These are phyloP conservation scores for Favolaschia claudopus DNA, from an alignment of 768 basidiomycete genomes.

Conservation along the genomic window DNA sequence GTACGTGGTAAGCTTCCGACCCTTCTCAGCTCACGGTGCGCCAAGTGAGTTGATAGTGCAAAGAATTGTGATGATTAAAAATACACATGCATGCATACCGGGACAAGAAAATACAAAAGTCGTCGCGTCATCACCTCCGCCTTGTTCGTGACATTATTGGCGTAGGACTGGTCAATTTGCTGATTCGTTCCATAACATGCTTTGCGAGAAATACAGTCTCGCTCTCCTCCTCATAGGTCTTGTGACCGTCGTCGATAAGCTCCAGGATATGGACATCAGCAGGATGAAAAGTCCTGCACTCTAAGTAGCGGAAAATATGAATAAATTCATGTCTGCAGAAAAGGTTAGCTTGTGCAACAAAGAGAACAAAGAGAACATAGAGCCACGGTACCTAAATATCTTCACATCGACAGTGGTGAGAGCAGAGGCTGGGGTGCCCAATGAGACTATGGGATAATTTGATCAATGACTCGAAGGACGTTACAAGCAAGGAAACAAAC, in stretches of 20 bases:
- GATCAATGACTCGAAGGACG: conserved; percentile 3
- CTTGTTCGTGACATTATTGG: conserved; percentile 20
- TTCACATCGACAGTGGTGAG: conserved; percentile 58
- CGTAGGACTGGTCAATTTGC: conserved; percentile 41
- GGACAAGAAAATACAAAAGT: conserved; percentile 6
- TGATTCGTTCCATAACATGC: conserved; percentile 53
- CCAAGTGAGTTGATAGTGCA: conserved; percentile 5
- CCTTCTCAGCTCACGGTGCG: neutral
- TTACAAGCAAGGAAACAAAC: conserved; percentile 48
- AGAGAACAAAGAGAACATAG: neutral
- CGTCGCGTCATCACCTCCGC: conserved; percentile 6
- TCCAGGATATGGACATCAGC: conserved; percentile 60
- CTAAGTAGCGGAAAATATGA: conserved; percentile 66
- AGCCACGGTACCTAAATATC: conserved; percentile 42
- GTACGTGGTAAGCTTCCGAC: conserved; percentile 6
- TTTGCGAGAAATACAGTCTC: conserved; percentile 67
- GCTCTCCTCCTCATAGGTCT: conserved; percentile 65
- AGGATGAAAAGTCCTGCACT: conserved; percentile 55
- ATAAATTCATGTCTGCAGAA: conserved; percentile 62
- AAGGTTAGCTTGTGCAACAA: neutral
- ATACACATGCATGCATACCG: conserved; percentile 19
- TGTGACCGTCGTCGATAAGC: conserved; percentile 52
- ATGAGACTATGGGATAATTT: conserved; percentile 43
- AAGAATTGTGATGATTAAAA: conserved; percentile 11
- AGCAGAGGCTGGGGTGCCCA: conserved; percentile 49